Evolutionary conservation across 805 yeast genomes (phyloP).

Genomic region (Kuraishia ogatae): DNA sequence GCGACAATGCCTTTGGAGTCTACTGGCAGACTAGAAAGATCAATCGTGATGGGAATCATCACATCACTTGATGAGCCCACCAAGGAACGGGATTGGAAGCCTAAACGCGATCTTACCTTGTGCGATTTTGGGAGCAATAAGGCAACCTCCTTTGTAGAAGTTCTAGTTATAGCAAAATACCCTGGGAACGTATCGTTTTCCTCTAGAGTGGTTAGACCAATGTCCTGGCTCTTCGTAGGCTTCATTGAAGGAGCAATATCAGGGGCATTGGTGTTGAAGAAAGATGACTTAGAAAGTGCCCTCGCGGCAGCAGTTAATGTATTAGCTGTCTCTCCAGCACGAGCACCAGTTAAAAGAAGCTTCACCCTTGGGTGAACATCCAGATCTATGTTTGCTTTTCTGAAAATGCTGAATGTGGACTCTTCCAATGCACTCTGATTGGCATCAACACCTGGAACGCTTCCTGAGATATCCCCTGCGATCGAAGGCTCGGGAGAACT

Average conservation of each 20-base stretch:
- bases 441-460: background rate
- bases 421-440: slow-evolving; percentile 17
- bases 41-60: slow-evolving; percentile 48
- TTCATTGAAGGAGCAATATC: background rate
- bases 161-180: slow-evolving; percentile 45
- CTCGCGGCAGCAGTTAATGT: slow-evolving; percentile 35
- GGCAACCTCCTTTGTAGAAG: slow-evolving; percentile 41
- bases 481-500: background rate
- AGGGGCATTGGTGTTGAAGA: slow-evolving; percentile 4
- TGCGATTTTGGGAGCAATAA: slow-evolving; percentile 35
- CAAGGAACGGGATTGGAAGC: slow-evolving; percentile 30
- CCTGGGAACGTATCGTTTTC: slow-evolving; percentile 21
- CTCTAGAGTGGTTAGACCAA: slow-evolving; percentile 6
- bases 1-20: slow-evolving; percentile 62
- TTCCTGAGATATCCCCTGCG: background rate
- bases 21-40: slow-evolving; percentile 42
- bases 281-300: slow-evolving; percentile 17
- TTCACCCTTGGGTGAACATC: slow-evolving; percentile 28
- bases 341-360: slow-evolving; percentile 49
- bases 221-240: background rate
- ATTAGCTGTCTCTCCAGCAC: slow-evolving; percentile 35
- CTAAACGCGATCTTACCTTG: slow-evolving; percentile 25
- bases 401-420: slow-evolving; percentile 27
- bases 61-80: slow-evolving; percentile 51
- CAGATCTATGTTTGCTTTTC: slow-evolving; percentile 32